Base-by-base conservation (phyloP, 1,284 basidiomycete genomes). In the Sparassis latifolia region DNA sequence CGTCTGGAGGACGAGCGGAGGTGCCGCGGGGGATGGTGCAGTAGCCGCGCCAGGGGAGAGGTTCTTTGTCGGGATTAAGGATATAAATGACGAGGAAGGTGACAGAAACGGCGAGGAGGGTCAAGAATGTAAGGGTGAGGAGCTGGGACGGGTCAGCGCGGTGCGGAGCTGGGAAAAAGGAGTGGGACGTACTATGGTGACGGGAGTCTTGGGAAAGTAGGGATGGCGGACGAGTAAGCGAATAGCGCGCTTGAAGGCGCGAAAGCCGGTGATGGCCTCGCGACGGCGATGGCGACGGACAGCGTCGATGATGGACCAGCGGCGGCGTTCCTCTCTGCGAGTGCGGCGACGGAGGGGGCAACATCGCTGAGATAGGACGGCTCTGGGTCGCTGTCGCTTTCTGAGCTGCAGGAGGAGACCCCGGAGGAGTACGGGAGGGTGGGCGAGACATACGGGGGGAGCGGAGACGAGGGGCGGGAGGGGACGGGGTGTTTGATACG, bases 11-110 rank as follows among this genome's bases (percentile, higher is more conserved):
- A 64, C 61, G 69, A 10, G 60, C 53, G 3, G 62, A 59, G 12
- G 79, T 75, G 35, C 70, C 51, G 47, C 77, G 74, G 40, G 82
- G 77, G 54, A 83, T 71, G 48, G 87, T 79, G 69, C 96, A 98
- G 66, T 96, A 96, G 30, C 86, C 83, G 57, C 93, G 83, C 93
- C 94, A 99, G 42, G 95, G 94, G 32, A 96, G 71, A 10, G 92
- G 87, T 51, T 89, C 87, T 68, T 97, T 97, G 77, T 99, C 96
- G 43, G 94, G 92, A 65, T 97, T 95, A 63, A 97, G 81, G 55
- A 95, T 80, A 68, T 96, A 89, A 65, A 93, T 94, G 66, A 97
- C 78, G 49, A 90, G 75, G 52, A 92, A 80, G 51, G 90, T 87
- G 57, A 89, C 76, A 57, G 83, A 84, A 55, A 91, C 79, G 52